A percentile compares a stretch with the other conserved stretches of the same genome.
These are phyloP conservation scores for Alternaria solani DNA, from an alignment of 2,329 filamentous ascomycete genomes.

Conservation along the genomic window DNA sequence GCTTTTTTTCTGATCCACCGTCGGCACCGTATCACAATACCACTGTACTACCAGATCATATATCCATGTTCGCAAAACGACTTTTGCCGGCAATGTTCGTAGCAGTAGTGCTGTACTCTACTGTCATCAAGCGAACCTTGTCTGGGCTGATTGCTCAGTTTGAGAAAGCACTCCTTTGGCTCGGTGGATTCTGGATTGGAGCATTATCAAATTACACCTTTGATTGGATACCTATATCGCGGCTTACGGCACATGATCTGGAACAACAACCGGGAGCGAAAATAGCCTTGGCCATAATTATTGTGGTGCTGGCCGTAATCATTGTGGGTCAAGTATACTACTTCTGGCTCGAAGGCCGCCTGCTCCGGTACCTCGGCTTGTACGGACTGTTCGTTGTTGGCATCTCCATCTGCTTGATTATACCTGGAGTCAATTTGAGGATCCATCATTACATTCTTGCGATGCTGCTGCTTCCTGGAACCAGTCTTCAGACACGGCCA, in stretches of 20 bases:
- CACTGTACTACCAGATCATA: conserved; percentile 58
- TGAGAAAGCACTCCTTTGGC: conserved; percentile 88
- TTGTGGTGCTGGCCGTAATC: conserved; percentile 73
- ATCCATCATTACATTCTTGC: conserved; percentile 74
- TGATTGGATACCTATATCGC: conserved; percentile 88
- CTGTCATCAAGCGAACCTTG: conserved; percentile 78
- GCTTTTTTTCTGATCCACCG: conserved; percentile 86
- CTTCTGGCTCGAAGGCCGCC: conserved; percentile 83
- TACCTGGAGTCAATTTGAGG: conserved; percentile 80
- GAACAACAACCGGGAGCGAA: conserved; percentile 88
- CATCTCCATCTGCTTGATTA: conserved; percentile 72
- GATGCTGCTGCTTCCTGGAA: conserved; percentile 47
- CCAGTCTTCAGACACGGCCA: conserved; percentile 46
- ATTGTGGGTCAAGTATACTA: conserved; percentile 80
- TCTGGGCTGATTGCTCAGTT: conserved; percentile 77
- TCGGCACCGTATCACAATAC: conserved; percentile 61
- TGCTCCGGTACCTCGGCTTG: conserved; percentile 78
- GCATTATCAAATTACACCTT: conserved; percentile 94
- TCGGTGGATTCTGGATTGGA: conserved; percentile 89
- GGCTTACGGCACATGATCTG: conserved; percentile 86
- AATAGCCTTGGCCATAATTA: conserved; percentile 77
- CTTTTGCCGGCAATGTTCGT: conserved; percentile 87
- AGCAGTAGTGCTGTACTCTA: conserved; percentile 83
- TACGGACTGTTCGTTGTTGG: conserved; percentile 73
- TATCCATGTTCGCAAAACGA: conserved; percentile 72